Percentiles rank a stretch among this genome's conserved stretches.
phyloP scores from a whole-genome alignment of 306 rosid genomes.

The Castanospermum australe region DNA sequence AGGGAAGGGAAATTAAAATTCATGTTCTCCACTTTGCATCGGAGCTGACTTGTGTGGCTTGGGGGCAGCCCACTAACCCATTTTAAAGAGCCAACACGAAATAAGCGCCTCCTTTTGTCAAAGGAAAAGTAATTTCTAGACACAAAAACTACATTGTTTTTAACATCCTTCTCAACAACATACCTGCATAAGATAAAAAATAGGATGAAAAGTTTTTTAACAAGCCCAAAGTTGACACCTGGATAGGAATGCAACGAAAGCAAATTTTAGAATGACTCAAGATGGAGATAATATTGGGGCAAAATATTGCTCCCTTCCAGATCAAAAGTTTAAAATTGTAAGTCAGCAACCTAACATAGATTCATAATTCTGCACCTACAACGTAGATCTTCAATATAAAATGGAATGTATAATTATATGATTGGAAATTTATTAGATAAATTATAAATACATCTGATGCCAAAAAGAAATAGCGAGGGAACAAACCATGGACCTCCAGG shows the following conservation, averaged over 20 bases:
- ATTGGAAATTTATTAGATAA: constrained; percentile 16
- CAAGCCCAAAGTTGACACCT: background rate
- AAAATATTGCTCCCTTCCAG: background rate
- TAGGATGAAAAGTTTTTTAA: background rate
- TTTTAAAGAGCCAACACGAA: constrained; percentile 83
- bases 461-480: constrained; percentile 21
- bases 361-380: constrained; percentile 11
- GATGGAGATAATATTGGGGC: background rate
- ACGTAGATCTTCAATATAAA: constrained; percentile 12
- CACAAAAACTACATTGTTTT: constrained; percentile 83
- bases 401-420: background rate
- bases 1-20: background rate
- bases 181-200: constrained; percentile 57
- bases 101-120: constrained; percentile 85
- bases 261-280: background rate
- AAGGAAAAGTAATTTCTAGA: constrained; percentile 89
- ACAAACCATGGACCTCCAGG: constrained; percentile 95
- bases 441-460: background rate
- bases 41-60: constrained; percentile 53
- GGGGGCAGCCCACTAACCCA: constrained; percentile 74
- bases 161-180: constrained; percentile 88
- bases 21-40: constrained; percentile 69
- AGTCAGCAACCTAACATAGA: background rate
- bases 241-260: background rate
- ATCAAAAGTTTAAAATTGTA: background rate